Evolutionary conservation across 139 green algal genomes (phyloP).

Genomic region (Volvox africanus): DNA sequence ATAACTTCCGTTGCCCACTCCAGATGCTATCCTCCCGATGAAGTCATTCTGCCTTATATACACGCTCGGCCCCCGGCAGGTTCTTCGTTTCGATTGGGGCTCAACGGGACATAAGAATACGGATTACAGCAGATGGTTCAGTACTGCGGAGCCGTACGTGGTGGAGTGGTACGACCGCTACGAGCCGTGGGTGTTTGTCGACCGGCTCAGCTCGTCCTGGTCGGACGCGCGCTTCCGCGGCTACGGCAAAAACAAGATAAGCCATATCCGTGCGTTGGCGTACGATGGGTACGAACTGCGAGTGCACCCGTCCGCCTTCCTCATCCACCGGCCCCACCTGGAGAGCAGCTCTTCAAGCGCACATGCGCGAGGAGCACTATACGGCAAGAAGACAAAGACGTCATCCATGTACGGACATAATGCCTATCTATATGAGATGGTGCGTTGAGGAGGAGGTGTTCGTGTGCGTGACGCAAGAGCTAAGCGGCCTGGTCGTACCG

Average conservation of each 20-base stretch:
- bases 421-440: slow-evolving; percentile 19
- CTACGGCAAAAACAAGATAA: slow-evolving; percentile 65
- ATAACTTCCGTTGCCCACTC: too few species aligned
- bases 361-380: background rate
- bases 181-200: slow-evolving; percentile 55
- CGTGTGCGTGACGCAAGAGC: too few species aligned
- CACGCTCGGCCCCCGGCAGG: background rate
- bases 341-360: background rate
- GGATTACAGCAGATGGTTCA: slow-evolving; percentile 49
- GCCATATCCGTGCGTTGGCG: slow-evolving; percentile 43
- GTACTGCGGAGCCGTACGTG: slow-evolving; percentile 13
- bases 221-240: slow-evolving; percentile 55
- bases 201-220: slow-evolving; percentile 45
- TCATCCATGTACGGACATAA: slow-evolving; percentile 51
- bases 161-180: slow-evolving; percentile 39
- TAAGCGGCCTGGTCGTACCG: too few species aligned
- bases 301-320: background rate
- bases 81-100: slow-evolving; percentile 21
- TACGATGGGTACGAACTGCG: slow-evolving; percentile 44
- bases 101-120: slow-evolving; percentile 53
- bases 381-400: slow-evolving; percentile 18
- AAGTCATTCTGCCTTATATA: too few species aligned
- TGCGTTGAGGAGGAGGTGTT: background rate
- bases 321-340: slow-evolving; percentile 26
- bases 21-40: too few species aligned